Base-by-base conservation (phyloP, 164 flowering plant species). In the Vitis rupestris region DNA sequence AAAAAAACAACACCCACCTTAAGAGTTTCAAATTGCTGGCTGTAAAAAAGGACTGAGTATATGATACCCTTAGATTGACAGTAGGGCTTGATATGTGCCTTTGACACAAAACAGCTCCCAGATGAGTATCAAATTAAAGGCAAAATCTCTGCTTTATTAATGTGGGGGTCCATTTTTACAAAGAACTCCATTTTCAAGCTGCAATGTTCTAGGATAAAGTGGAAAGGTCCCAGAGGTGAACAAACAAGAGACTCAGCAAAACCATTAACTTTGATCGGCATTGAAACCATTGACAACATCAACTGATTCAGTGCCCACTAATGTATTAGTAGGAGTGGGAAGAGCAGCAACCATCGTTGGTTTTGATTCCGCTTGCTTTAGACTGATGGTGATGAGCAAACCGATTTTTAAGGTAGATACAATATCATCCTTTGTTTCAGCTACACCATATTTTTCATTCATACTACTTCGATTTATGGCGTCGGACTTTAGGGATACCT, bases 171-270 rank as follows among this genome's bases (percentile, higher is more conserved):
- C 70, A 2, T 59, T 70, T 44, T 63, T 71, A 12, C 19, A 17
- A 64, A 11, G 64, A 61, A 59, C 79, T 10, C 10, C 69, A 59
- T 73, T 73, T 8, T 72, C 82, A 30, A 60, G 19, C 52, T 74
- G 81, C 3, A 81, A 65, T 16, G 87, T 72, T 73, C 73, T 83
- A 9, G 88, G 88, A 70, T 86, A 84, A 47, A 91, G 85, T 8
- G 92, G 82, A 69, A 89, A 88, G 2, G 87, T 81, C 17, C 94
- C 97, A 15, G 89, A 76, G 1, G 83, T 89, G 30, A 88, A 59
- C 56, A 80, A 47, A 51, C 79, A 75, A 63, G 86, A 51, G 81
- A 67, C 29, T 74, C 81, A 57, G 69, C 50, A 74, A 70, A 80
- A 17, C 90, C 86, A 61, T 82, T 84, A 29, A 88, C 83, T 65